Evolutionary conservation across 1,139 yeast genomes (phyloP), one percentile per base, ranked within the genome.

Genomic region (Diutina mesorugosa): DNA sequence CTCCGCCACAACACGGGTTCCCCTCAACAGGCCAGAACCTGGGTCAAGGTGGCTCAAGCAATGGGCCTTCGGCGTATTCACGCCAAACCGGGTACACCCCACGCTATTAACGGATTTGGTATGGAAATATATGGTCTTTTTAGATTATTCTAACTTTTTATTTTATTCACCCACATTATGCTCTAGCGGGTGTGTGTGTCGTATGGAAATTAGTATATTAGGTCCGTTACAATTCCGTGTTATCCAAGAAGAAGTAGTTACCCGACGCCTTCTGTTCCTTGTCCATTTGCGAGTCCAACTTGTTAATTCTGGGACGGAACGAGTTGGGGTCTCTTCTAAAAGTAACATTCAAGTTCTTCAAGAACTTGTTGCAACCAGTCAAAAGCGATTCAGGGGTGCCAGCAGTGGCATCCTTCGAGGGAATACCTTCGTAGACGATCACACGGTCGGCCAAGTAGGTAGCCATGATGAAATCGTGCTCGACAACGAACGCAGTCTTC

Each of bases 391-490:
- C 97, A 55, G 98, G 97, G 55, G 87, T 70, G 68, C 84, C 87
- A 50, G 98, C 98, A 64, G 74, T 70, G 50, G 97, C 90, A 62
- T 85, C 79, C 68, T 81, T 80, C 28, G 97, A 90, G 57, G 99
- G 98, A 62, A 77, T 69, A 73, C 99, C 99, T 72, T 93, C 99
- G 69, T 91, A 95, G 59, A 93, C 98, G 80, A 93, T 93, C 64
- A 93, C 99, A 70, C 96, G 84, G 73, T 93, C 99, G 60, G 99
- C 99, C 78, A 93, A 81, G 72, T 93, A 93, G 32, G 99, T 93
- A 62, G 99, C 98, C 99, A 93, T 93, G 76, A 93, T 93, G 81
- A 93, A 93, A 84, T 93, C 99, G 85, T 93, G 99, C 85, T 93
- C 99, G 60, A 93, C 99, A 66, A 93, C 79, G 70, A 93, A 93